These are phyloP conservation scores for Colletotrichum sp. DNA, from an alignment of 2,329 filamentous ascomycete species.

Conservation along the genomic window DNA sequence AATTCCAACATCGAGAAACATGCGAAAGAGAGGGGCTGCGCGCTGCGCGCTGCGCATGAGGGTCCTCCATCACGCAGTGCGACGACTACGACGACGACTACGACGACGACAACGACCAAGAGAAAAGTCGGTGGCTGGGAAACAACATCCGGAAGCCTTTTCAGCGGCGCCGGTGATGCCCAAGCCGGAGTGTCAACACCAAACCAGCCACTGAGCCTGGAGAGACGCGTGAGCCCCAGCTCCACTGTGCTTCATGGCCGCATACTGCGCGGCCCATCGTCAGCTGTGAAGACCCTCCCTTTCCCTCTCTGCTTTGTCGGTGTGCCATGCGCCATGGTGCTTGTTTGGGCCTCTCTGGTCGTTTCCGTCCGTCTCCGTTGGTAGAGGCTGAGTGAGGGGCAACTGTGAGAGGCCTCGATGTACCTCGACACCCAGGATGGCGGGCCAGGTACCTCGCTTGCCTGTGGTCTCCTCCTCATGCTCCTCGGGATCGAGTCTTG, in stretches of 20 bases:
- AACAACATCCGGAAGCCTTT: constrained; percentile 8
- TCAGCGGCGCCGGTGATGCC: constrained; percentile 17
- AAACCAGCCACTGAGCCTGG: constrained; percentile 18
- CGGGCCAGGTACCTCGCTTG: background rate
- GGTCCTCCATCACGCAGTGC: background rate
- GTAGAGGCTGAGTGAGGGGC: background rate
- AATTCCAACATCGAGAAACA: constrained; percentile 14
- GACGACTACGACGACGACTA: background rate
- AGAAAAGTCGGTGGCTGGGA: constrained; percentile 20
- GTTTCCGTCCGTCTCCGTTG: background rate
- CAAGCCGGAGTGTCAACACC: constrained; percentile 16
- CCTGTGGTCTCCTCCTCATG: background rate
- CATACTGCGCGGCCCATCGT: constrained; percentile 25
- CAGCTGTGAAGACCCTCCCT: constrained; percentile 9
- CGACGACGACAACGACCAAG: background rate
- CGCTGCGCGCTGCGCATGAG: background rate
- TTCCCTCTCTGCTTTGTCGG: constrained; percentile 3
- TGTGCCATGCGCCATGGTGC: constrained; percentile 11
- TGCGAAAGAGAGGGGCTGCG: background rate
- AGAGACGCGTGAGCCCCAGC: constrained; percentile 19
- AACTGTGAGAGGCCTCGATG: background rate
- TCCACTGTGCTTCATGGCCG: constrained; percentile 30
- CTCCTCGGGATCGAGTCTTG: background rate
- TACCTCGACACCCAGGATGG: background rate
- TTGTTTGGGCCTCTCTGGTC: constrained; percentile 5